These are phyloP conservation scores for Euphorbia peplus DNA, from an alignment of 345 rosid species.

Conservation along the genomic window DNA sequence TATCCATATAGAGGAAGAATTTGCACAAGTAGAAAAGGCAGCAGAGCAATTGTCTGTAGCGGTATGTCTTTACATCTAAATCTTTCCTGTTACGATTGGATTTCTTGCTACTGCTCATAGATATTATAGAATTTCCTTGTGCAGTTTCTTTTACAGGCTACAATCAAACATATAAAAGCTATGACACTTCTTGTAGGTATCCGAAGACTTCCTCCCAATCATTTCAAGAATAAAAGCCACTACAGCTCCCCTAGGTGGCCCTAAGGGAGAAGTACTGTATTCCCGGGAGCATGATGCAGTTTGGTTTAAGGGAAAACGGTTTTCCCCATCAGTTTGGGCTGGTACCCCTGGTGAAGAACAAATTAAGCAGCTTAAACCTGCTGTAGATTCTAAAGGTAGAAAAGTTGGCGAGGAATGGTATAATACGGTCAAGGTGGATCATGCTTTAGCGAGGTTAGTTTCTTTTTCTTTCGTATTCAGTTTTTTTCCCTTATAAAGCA, in stretches of 20 bases:
- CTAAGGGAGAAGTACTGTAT: conserved; percentile 81
- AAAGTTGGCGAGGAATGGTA: conserved; percentile 99
- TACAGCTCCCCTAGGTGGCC: conserved; percentile 71
- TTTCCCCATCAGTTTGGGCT: conserved; percentile 78
- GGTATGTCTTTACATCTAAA: conserved; percentile 37
- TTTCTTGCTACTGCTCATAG: neutral
- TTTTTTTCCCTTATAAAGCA: neutral
- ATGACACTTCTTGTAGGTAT: conserved; percentile 43
- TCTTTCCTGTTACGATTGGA: conserved; percentile 10
- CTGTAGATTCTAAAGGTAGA: conserved; percentile 87
- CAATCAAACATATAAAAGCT: neutral
- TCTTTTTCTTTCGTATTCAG: neutral
- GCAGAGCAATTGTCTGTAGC: conserved; percentile 70
- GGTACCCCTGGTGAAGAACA: conserved; percentile 90
- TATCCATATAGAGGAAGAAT: conserved; percentile 67
- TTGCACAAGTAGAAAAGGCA: conserved; percentile 55
- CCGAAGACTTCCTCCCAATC: conserved; percentile 82
- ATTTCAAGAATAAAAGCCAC: conserved; percentile 72
- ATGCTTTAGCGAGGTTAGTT: conserved; percentile 64
- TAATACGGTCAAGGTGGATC: conserved; percentile 76
- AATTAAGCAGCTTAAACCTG: conserved; percentile 84
- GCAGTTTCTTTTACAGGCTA: neutral
- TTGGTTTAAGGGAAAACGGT: conserved; percentile 92
- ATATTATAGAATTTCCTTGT: neutral
- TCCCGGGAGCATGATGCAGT: conserved; percentile 91